Percentiles rank a stretch among this genome's conserved stretches.
These are phyloP conservation scores for Oligophagozyma castellii DNA, from an alignment of 1,139 yeast genomes.

Conservation along the genomic window DNA sequence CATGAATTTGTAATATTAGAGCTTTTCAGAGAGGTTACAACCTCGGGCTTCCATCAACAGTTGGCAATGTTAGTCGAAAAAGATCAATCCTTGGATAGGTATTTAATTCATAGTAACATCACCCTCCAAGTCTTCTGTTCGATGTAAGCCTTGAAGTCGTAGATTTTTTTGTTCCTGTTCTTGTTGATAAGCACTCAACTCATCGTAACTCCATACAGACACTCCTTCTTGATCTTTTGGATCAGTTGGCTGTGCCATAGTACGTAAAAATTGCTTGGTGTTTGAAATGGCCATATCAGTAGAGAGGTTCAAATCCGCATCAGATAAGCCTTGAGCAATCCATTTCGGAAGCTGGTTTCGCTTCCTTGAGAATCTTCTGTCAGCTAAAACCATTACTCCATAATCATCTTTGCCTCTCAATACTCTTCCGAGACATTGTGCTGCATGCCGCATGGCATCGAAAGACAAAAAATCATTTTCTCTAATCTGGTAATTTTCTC, in stretches of 20 bases:
- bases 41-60: no score
- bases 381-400: conserved; percentile 97
- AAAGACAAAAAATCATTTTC: conserved; percentile 91
- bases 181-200: conserved; percentile 48
- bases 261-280: conserved; percentile 81
- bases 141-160: conserved; percentile 4
- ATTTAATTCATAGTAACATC: conserved; percentile 10
- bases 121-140: conserved; percentile 4
- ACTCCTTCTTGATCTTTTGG: conserved; percentile 90
- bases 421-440: conserved; percentile 95
- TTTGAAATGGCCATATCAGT: conserved; percentile 97
- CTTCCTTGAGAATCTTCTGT: conserved; percentile 78
- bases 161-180: conserved; percentile 28
- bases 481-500: conserved; percentile 84
- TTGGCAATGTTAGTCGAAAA: not conserved
- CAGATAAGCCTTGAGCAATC: conserved; percentile 87
- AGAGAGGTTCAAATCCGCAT: conserved; percentile 81
- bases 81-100: not conserved
- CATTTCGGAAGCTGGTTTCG: conserved; percentile 86
- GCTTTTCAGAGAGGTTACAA: no score
- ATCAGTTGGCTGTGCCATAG: conserved; percentile 88
- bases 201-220: conserved; percentile 79
- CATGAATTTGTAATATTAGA: no score
- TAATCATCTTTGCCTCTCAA: conserved; percentile 96
- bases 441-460: conserved; percentile 99